A percentile compares a stretch with the other conserved stretches of the same genome.
These are phyloP conservation scores for Scenedesmus sp. DNA, from an alignment of 163 green algal species.

Conservation along the genomic window DNA sequence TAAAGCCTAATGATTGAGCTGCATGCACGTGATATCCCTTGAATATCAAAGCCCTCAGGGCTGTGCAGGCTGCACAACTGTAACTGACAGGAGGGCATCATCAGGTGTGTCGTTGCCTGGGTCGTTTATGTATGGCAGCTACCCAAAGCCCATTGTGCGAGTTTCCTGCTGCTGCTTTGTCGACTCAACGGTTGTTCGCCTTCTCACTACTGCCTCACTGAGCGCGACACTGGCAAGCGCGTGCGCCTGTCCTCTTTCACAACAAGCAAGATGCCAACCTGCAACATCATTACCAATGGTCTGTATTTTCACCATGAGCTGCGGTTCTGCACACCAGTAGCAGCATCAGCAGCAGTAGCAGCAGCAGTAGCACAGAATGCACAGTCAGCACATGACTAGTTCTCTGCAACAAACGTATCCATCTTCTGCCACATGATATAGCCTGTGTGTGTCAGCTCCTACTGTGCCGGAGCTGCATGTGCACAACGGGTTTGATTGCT, in stretches of 20 bases:
- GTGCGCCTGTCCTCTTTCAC: not conserved
- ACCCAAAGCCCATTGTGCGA: not conserved
- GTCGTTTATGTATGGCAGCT: not conserved
- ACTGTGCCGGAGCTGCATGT: too few species aligned
- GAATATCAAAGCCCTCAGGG: too few species aligned
- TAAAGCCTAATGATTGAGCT: too few species aligned
- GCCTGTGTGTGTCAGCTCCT: too few species aligned
- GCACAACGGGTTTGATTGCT: too few species aligned
- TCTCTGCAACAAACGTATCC: not conserved
- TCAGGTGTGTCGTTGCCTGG: not conserved
- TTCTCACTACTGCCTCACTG: not conserved
- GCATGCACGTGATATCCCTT: too few species aligned
- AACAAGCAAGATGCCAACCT: constrained; percentile 33
- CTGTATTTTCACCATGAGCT: not conserved
- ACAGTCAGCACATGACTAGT: not conserved
- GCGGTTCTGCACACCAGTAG: not conserved
- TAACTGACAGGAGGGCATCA: too few species aligned
- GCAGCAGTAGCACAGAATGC: not conserved
- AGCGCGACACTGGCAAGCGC: not conserved
- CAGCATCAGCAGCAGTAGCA: not conserved
- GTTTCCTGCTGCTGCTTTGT: not conserved
- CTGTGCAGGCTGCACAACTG: too few species aligned
- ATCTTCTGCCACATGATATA: too few species aligned
- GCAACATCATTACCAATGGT: constrained; percentile 51
- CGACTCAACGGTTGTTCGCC: not conserved